Evolutionary conservation across 2,329 filamentous ascomycete genomes (phyloP).

Genomic region (Teratosphaeria zuluensis): DNA sequence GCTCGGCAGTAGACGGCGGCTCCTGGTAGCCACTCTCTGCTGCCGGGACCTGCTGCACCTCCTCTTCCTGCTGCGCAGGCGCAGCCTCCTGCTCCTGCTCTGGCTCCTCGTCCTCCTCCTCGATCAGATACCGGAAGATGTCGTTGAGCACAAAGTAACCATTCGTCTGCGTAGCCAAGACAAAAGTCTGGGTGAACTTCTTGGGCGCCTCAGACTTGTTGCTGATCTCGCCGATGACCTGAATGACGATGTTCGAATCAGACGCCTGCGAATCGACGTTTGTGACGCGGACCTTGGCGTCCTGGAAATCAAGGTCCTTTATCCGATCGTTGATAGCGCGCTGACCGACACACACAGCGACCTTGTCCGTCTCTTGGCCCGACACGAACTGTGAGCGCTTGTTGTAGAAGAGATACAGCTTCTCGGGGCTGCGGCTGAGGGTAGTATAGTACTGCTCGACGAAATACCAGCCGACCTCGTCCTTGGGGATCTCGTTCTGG

Average conservation of each 20-base stretch:
- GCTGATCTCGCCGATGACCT: conserved; percentile 95
- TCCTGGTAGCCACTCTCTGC: conserved; percentile 31
- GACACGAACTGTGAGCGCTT: conserved; percentile 93
- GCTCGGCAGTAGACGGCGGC: conserved; percentile 29
- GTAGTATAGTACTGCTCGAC: conserved; percentile 99
- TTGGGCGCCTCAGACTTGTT: conserved; percentile 85
- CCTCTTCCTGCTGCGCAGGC: conserved; percentile 22
- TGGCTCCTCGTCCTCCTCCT: conserved; percentile 58
- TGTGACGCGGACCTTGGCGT: conserved; percentile 95
- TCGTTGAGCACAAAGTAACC: conserved; percentile 98
- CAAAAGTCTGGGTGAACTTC: conserved; percentile 97
- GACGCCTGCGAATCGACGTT: conserved; percentile 97
- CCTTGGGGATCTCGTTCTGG: conserved; percentile 53
- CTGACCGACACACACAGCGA: conserved; percentile 77
- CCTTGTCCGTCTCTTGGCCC: conserved; percentile 80
- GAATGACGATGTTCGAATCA: conserved; percentile 87
- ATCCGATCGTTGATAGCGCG: conserved; percentile 90
- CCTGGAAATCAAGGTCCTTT: conserved; percentile 83
- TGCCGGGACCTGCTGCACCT: conserved; percentile 22
- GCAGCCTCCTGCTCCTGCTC: conserved; percentile 27
- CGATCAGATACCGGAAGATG: conserved; percentile 87
- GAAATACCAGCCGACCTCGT: conserved; percentile 98
- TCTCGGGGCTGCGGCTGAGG: conserved; percentile 85
- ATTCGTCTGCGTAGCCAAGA: conserved; percentile 89
- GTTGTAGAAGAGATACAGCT: conserved; percentile 93